phyloP scores from a whole-genome alignment of 2,329 filamentous ascomycete genomes.

The Onygenales sp. region DNA sequence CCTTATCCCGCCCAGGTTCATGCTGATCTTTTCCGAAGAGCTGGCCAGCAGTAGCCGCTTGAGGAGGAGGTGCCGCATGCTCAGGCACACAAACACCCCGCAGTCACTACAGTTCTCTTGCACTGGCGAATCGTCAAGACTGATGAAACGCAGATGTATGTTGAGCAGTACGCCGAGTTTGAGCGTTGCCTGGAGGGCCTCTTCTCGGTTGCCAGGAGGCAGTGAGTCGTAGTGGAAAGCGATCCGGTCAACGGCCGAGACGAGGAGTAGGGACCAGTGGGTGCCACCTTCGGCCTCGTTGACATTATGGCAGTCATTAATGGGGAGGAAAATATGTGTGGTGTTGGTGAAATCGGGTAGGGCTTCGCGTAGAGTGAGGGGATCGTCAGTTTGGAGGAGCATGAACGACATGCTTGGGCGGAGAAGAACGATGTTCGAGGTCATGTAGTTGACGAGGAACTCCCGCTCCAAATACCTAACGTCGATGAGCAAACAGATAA shows the following conservation, averaged over 20 bases:
- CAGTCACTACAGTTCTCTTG: slow-evolving; percentile 92
- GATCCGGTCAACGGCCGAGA: slow-evolving; percentile 77
- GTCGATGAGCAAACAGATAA: slow-evolving; percentile 8
- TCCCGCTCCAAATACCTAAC: slow-evolving; percentile 75
- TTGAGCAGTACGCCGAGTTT: slow-evolving; percentile 63
- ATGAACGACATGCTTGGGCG: slow-evolving; percentile 90
- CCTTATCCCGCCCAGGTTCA: slow-evolving; percentile 81
- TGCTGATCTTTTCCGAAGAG: slow-evolving; percentile 76
- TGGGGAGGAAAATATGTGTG: slow-evolving; percentile 89
- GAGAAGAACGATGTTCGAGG: slow-evolving; percentile 79
- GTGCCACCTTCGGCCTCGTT: slow-evolving; percentile 76
- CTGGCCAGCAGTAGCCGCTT: slow-evolving; percentile 72
- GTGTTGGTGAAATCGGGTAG: slow-evolving; percentile 71
- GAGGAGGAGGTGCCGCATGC: slow-evolving; percentile 88
- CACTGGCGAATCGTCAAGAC: slow-evolving; percentile 76
- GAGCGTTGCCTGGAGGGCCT: slow-evolving; percentile 59
- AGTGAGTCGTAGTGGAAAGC: slow-evolving; percentile 97
- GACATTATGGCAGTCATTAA: slow-evolving; percentile 78
- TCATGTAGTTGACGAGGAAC: slow-evolving; percentile 67
- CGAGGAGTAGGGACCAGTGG: slow-evolving; percentile 90
- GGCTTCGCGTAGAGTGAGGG: slow-evolving; percentile 51
- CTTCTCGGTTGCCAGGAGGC: slow-evolving; percentile 61
- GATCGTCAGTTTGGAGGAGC: slow-evolving; percentile 63
- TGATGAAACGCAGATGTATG: slow-evolving; percentile 59
- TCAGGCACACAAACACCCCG: slow-evolving; percentile 88